Percentiles rank a stretch among this genome's conserved stretches.
phyloP scores from a whole-genome alignment of 768 basidiomycete species.

The Lactarius psammicola region DNA sequence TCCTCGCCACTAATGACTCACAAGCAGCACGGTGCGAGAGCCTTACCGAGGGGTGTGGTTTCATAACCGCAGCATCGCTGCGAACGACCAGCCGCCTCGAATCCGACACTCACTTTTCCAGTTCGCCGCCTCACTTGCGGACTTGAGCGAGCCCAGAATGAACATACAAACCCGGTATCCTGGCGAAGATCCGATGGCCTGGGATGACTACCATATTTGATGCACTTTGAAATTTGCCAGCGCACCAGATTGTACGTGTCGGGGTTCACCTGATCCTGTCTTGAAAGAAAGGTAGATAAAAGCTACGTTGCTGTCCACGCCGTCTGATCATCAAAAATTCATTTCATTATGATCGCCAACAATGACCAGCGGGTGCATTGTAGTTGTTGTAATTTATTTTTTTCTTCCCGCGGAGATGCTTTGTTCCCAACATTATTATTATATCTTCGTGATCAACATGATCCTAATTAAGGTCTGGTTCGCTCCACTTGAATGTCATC shows the following conservation, averaged over 20 bases:
- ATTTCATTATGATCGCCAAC: conserved; percentile 7
- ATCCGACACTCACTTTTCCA: conserved; percentile 18
- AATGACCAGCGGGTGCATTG: not conserved
- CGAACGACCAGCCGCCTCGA: not conserved
- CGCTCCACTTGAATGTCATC: conserved; percentile 9
- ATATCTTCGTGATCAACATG: conserved; percentile 6
- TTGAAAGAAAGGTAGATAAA: not conserved
- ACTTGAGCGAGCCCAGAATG: conserved; percentile 14
- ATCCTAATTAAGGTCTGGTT: conserved; percentile 2
- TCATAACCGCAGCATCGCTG: conserved; percentile 1
- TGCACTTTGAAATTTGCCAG: conserved; percentile 25
- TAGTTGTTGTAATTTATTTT: not conserved
- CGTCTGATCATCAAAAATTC: not conserved
- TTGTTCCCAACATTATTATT: conserved; percentile 15
- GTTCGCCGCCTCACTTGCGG: conserved; percentile 17
- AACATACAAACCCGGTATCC: conserved; percentile 18
- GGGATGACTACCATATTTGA: conserved; percentile 18
- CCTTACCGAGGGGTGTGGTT: not conserved
- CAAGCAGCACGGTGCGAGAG: not conserved
- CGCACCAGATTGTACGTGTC: conserved; percentile 10
- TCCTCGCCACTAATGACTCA: not conserved
- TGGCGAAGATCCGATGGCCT: conserved; percentile 21
- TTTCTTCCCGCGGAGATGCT: conserved; percentile 18
- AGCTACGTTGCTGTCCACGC: not conserved
- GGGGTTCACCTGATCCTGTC: conserved; percentile 20